phyloP scores from a whole-genome alignment of 306 rosid genomes.

The Cotoneaster glaucophyllus region DNA sequence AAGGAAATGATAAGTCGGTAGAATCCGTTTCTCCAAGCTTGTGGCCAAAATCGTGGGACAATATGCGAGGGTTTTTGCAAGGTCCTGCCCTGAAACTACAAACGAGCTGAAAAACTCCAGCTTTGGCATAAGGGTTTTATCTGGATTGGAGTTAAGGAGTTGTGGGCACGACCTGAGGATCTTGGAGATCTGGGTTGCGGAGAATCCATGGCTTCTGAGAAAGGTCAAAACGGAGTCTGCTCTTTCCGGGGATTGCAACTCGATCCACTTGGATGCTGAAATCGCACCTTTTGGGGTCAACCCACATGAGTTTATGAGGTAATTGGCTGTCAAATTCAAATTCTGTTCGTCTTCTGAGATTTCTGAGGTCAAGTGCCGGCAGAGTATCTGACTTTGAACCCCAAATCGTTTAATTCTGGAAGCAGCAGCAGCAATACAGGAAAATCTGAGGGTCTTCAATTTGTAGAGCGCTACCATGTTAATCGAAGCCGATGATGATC shows the following conservation, averaged over 20 bases:
- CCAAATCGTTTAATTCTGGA: not conserved
- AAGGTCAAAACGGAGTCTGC: slow-evolving; percentile 17
- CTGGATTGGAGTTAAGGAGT: slow-evolving; percentile 9
- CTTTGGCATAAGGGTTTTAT: slow-evolving; percentile 20
- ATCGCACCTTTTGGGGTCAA: slow-evolving; percentile 15
- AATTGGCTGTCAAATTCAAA: slow-evolving; percentile 16
- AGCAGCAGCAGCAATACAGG: not conserved
- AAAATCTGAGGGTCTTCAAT: not conserved
- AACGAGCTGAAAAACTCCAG: slow-evolving; percentile 23
- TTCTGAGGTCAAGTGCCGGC: not conserved
- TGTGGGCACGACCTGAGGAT: not conserved
- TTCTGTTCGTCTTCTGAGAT: not conserved
- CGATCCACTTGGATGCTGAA: slow-evolving; percentile 2
- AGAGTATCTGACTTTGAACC: not conserved
- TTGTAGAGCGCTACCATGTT: not conserved
- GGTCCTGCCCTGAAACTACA: slow-evolving; percentile 16
- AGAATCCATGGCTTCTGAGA: slow-evolving; percentile 17
- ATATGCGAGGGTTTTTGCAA: not conserved
- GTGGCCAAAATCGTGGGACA: not conserved
- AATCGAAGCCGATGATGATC: not conserved
- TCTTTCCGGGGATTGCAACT: not conserved
- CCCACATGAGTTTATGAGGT: slow-evolving; percentile 28
- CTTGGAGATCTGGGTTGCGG: slow-evolving; percentile 13
- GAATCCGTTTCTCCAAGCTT: slow-evolving; percentile 20
- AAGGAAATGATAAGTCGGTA: slow-evolving; percentile 16